These are phyloP conservation scores for Xanthoconium purpureum DNA, from an alignment of 768 basidiomycete genomes.

Conservation along the genomic window DNA sequence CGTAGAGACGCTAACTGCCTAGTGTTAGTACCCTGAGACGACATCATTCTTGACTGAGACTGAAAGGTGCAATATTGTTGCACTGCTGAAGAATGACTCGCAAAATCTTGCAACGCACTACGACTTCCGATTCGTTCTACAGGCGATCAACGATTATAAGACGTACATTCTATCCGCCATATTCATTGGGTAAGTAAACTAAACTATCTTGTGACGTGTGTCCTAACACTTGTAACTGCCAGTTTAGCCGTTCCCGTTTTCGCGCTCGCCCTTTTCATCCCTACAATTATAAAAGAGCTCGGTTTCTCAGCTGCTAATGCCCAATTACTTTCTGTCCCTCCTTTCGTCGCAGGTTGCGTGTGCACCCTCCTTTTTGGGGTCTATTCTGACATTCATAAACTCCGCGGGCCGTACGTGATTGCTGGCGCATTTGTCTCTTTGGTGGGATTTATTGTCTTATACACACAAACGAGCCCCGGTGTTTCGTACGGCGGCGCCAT, in stretches of 20 bases:
- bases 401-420: constrained; percentile 51
- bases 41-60: constrained; percentile 48
- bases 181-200: constrained; percentile 37
- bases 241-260: constrained; percentile 45
- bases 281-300: constrained; percentile 47
- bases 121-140: constrained; percentile 44
- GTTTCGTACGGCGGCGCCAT: constrained; percentile 44
- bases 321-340: constrained; percentile 47
- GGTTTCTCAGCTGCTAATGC: constrained; percentile 51
- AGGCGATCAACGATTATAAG: constrained; percentile 47
- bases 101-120: constrained; percentile 45
- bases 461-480: constrained; percentile 25
- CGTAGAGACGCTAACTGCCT: not conserved
- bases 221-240: constrained; percentile 1
- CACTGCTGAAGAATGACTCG: constrained; percentile 40
- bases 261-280: constrained; percentile 47
- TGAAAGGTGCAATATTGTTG: constrained; percentile 39
- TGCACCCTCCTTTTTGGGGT: constrained; percentile 41
- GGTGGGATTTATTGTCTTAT: constrained; percentile 52
- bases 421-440: constrained; percentile 40
- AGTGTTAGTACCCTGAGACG: constrained; percentile 51
- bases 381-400: constrained; percentile 39
- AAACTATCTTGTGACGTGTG: not conserved
- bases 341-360: constrained; percentile 45
- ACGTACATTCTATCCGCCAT: constrained; percentile 32